Base-by-base conservation (phyloP, 495 filamentous ascomycete genomes). In the Neurospora discreta region DNA sequence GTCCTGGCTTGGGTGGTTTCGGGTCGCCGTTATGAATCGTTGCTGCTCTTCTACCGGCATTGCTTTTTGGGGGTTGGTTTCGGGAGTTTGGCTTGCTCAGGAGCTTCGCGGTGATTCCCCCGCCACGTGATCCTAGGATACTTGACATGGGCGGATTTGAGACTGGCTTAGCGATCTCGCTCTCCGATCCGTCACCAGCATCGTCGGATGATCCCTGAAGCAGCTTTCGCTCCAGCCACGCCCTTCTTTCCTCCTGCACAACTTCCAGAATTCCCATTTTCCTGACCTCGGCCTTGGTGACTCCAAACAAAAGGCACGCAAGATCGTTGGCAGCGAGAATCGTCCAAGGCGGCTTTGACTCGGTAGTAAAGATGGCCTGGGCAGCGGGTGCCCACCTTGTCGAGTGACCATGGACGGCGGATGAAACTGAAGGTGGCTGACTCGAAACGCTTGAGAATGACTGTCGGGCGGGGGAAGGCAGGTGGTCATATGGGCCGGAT, bases 321-420 rank as follows among this genome's bases (percentile, higher is more conserved):
- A 99, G 85, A 79, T 99, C 95, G 77, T 99, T 99, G n/a, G 95
- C 96, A 9, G 95, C 91, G 67, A 97, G 84, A 71, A 99, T 97
- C 3, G 95, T 98, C 92, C 93, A 99, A 5, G 95, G 96, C 11
- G 91, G 85, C 60, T 90, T 86, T 60, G 92, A 86, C 80, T 96
- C 92, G 18, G 95, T 99, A 20, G 95, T 94, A 77, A 99, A 99
- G 69, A 99, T 96, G 44, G 95, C 95, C 81, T 99, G 96, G 20
- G 93, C 91, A 39, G 94, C 92, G 9, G 94, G 94, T 9, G 91
- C 91, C 89, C 91, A 97, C 78, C 96, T 90, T 78, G 90, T 95
- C 71, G 92, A 89, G 81, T 98, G 94, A 30, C 91, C 92, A 78
- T 94, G 92, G 36, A 93, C 86, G 5, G 86, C 82, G 20, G 81